Percentiles rank a stretch among this genome's conserved stretches.
Evolutionary conservation across 2,329 filamentous ascomycete genomes (phyloP).

Genomic region (Apiospora aurea): DNA sequence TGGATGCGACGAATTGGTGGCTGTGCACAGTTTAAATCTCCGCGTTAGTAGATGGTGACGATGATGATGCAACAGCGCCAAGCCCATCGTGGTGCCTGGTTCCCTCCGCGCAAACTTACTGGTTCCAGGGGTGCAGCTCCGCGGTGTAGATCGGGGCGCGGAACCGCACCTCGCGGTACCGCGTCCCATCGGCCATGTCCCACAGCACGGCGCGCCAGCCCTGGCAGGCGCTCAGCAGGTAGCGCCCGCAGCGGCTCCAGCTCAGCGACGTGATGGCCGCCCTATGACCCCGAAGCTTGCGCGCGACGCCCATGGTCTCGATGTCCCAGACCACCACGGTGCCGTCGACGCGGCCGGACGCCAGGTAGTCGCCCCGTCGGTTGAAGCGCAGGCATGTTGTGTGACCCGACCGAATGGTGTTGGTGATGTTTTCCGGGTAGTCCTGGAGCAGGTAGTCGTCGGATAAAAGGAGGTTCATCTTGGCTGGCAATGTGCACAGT

Average conservation of each 20-base stretch:
- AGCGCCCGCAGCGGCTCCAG: conserved; percentile 92
- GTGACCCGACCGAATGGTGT: conserved; percentile 79
- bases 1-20: conserved; percentile 84
- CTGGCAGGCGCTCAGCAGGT: conserved; percentile 90
- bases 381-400: conserved; percentile 83
- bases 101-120: conserved; percentile 60
- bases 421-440: conserved; percentile 89
- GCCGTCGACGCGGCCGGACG: conserved; percentile 91
- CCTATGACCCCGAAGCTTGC: conserved; percentile 92
- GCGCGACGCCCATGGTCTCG: conserved; percentile 95
- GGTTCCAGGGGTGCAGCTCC: conserved; percentile 89
- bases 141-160: conserved; percentile 94
- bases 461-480: conserved; percentile 67
- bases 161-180: conserved; percentile 86
- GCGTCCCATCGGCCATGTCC: conserved; percentile 77
- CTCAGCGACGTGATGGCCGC: conserved; percentile 93
- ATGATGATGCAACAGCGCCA: not conserved
- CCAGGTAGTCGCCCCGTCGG: conserved; percentile 91
- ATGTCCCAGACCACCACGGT: conserved; percentile 96
- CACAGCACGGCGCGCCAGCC: conserved; percentile 97
- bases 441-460: conserved; percentile 75
- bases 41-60: not conserved
- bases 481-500: conserved; percentile 26
- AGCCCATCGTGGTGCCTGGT: no score
- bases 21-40: conserved; percentile 48